Evolutionary conservation across 352 stramenopile species (phyloP).

Genomic region (Pythium periplocum): DNA sequence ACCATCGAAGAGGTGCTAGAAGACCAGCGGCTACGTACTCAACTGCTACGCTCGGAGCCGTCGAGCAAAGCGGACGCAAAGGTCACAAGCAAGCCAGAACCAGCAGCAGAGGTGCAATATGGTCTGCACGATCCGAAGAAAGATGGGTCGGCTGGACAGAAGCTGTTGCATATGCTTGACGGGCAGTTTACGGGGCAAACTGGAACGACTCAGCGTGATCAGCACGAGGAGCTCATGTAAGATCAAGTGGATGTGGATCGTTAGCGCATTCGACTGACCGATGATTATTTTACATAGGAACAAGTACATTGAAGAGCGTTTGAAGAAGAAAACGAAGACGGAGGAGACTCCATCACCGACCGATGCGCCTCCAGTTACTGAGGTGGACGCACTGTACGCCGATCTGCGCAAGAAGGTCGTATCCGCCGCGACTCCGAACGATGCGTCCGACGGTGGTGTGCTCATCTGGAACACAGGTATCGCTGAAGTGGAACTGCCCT

Average conservation of each 20-base stretch:
- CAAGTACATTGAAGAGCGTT: conserved; percentile 75
- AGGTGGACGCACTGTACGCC: conserved; percentile 66
- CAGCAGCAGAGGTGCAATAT: conserved; percentile 26
- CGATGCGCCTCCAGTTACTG: conserved; percentile 17
- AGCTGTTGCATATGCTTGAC: conserved; percentile 66
- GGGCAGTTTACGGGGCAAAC: conserved; percentile 80
- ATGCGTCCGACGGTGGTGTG: conserved; percentile 51
- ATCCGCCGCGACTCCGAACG: conserved; percentile 11
- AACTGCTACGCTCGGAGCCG: conserved; percentile 34
- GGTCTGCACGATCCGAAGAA: conserved; percentile 76
- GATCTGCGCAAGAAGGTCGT: conserved; percentile 46
- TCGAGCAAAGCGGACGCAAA: conserved; percentile 10
- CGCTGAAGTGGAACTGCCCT: conserved; percentile 70
- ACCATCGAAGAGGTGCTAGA: conserved; percentile 64
- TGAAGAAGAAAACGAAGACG: conserved; percentile 39
- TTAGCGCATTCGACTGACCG: background rate
- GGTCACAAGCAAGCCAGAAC: conserved; percentile 5
- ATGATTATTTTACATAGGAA: conserved; percentile 31
- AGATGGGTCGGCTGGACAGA: conserved; percentile 57
- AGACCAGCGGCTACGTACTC: conserved; percentile 55
- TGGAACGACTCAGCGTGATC: conserved; percentile 47
- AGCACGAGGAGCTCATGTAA: conserved; percentile 72
- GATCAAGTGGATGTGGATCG: conserved; percentile 5
- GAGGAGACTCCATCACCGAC: background rate
- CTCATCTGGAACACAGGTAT: conserved; percentile 76